Conservation (phyloP, 768 basidiomycete species). For the Boletus vermiculosoides region DNA sequence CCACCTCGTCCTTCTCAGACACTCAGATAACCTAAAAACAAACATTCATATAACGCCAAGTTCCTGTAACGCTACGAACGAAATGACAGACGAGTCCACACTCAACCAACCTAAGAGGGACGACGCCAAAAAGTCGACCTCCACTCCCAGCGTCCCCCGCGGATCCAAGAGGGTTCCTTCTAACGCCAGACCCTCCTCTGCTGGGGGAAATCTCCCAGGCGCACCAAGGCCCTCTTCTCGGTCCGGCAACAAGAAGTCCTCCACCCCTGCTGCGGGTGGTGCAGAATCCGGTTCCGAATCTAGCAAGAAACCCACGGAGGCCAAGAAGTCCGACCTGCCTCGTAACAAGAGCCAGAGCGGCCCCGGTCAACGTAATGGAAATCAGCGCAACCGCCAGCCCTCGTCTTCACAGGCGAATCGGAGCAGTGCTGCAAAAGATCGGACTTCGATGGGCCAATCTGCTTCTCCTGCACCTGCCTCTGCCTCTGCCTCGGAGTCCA, state of each 20-base stretch:
- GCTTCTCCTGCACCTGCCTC: constrained; percentile 50
- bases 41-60: constrained; percentile 39
- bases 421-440: constrained; percentile 48
- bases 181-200: constrained; percentile 40
- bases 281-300: constrained; percentile 74
- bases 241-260: constrained; percentile 60
- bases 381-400: constrained; percentile 55
- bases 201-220: constrained; percentile 42
- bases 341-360: constrained; percentile 56
- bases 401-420: constrained; percentile 60
- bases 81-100: constrained; percentile 82
- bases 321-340: constrained; percentile 48
- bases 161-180: constrained; percentile 59
- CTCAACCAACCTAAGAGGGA: constrained; percentile 58
- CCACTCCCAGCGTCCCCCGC: constrained; percentile 48
- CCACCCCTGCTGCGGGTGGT: constrained; percentile 36
- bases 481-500: constrained; percentile 56
- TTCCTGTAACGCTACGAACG: constrained; percentile 64
- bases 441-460: constrained; percentile 38
- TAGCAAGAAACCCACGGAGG: constrained; percentile 57
- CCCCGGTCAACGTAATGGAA: constrained; percentile 43
- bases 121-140: constrained; percentile 57
- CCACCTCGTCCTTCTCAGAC: constrained; percentile 31
- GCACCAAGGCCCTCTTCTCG: constrained; percentile 62
- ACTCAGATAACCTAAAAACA: constrained; percentile 47